Percentiles rank a stretch among this genome's conserved stretches.
These are phyloP conservation scores for Aurinia saxatilis DNA, from an alignment of 345 rosid species.

Conservation along the genomic window DNA sequence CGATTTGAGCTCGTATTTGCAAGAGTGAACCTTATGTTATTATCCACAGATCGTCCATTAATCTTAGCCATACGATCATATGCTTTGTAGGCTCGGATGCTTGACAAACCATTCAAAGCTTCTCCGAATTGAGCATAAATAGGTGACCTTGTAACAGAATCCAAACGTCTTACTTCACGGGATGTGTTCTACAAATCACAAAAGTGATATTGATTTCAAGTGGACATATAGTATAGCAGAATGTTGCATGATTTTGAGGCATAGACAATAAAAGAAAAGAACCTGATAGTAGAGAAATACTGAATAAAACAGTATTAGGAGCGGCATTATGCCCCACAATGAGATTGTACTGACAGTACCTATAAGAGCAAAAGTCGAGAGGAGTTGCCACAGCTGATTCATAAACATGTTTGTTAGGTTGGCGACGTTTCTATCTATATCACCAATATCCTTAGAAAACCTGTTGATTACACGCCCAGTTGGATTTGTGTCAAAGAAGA, in stretches of 20 bases:
- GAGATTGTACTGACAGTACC: conserved; percentile 85
- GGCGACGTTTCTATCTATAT: conserved; percentile 82
- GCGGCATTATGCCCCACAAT: conserved; percentile 92
- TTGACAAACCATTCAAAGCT: conserved; percentile 84
- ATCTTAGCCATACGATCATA: conserved; percentile 71
- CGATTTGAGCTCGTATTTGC: conserved; percentile 71
- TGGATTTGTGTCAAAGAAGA: conserved; percentile 93
- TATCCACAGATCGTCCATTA: conserved; percentile 83
- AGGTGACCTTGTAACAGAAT: conserved; percentile 83
- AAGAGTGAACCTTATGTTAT: conserved; percentile 83
- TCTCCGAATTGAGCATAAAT: conserved; percentile 94
- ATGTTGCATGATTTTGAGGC: background rate
- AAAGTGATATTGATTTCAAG: background rate
- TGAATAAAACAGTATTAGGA: conserved; percentile 70
- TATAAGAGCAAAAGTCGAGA: conserved; percentile 82
- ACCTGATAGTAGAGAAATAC: conserved; percentile 96
- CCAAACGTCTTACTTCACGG: conserved; percentile 90
- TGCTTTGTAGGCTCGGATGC: conserved; percentile 88
- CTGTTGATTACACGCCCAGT: conserved; percentile 82
- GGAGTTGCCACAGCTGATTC: conserved; percentile 74
- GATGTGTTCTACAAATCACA: conserved; percentile 59
- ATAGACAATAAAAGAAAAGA: conserved; percentile 2
- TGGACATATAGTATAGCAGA: background rate
- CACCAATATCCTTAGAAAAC: conserved; percentile 90
- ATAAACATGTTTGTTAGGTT: conserved; percentile 59